These are phyloP conservation scores for Botrytis medusae DNA, from an alignment of 2,329 filamentous ascomycete genomes.

Conservation along the genomic window DNA sequence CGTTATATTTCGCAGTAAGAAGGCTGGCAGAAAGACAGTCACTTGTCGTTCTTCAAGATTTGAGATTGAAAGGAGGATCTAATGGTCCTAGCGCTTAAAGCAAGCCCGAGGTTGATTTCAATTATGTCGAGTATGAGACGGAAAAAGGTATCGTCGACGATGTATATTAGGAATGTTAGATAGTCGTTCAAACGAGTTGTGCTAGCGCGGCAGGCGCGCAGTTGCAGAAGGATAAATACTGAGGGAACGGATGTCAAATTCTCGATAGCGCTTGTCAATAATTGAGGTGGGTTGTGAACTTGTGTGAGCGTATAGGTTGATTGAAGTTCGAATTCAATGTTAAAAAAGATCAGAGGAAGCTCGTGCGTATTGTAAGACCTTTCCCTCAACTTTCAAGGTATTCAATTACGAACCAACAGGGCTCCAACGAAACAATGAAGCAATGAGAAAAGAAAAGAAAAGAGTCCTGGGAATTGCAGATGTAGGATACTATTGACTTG, in stretches of 20 bases:
- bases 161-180: constrained; percentile 8
- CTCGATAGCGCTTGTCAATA: constrained; percentile 11
- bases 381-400: constrained; percentile 6
- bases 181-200: not conserved
- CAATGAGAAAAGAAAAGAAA: not conserved
- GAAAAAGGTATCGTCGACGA: not conserved
- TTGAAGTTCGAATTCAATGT: constrained; percentile 7
- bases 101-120: not conserved
- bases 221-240: not conserved
- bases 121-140: constrained; percentile 1
- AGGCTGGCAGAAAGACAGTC: not conserved
- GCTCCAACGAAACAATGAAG: not conserved
- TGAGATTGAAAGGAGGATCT: not conserved
- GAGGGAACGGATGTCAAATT: constrained; percentile 1
- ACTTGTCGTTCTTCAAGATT: constrained; percentile 4
- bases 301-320: constrained; percentile 7
- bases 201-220: constrained; percentile 16
- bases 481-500: not conserved
- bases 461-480: not conserved
- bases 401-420: constrained; percentile 12
- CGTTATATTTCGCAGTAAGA: constrained; percentile 24
- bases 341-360: constrained; percentile 21
- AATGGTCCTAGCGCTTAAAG: constrained; percentile 9
- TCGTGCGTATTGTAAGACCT: constrained; percentile 19
- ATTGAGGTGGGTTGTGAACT: constrained; percentile 1